phyloP scores from a whole-genome alignment of 116 monocot species.

The Phalaenopsis hybrid region DNA sequence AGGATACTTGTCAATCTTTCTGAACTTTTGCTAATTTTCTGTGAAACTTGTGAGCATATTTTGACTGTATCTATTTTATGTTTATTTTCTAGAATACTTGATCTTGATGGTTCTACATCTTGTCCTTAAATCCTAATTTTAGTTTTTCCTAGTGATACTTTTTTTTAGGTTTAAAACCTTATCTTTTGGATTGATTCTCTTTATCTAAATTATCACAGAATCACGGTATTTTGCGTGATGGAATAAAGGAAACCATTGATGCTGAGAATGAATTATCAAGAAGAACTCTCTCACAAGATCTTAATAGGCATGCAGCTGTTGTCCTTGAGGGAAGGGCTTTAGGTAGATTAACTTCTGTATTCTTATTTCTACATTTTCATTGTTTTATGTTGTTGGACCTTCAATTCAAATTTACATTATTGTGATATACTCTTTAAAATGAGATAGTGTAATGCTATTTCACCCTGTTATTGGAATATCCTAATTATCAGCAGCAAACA shows the following conservation, averaged over 20 bases:
- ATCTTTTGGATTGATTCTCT: background rate
- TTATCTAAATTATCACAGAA: background rate
- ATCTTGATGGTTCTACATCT: background rate
- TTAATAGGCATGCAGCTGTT: constrained; percentile 94
- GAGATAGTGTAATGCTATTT: background rate
- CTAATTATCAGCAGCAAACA: background rate
- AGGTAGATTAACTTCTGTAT: constrained; percentile 35
- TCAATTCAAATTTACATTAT: background rate
- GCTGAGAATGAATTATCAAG: constrained; percentile 52
- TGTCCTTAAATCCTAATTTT: background rate
- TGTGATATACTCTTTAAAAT: background rate
- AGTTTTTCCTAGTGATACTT: background rate
- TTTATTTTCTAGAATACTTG: background rate
- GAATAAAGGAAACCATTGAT: constrained; percentile 61
- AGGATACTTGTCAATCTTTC: background rate
- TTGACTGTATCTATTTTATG: background rate
- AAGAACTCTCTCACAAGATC: constrained; percentile 80
- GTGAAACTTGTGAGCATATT: background rate
- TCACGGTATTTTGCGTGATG: constrained; percentile 77
- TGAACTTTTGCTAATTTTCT: background rate
- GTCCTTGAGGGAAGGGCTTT: constrained; percentile 80
- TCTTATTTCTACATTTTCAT: background rate
- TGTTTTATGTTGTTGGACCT: background rate
- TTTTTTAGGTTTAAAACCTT: background rate
- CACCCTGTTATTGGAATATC: background rate